Percentiles rank a stretch among this genome's conserved stretches.
These are phyloP conservation scores for Fusarium humuli DNA, from an alignment of 2,329 filamentous ascomycete species.

Conservation along the genomic window DNA sequence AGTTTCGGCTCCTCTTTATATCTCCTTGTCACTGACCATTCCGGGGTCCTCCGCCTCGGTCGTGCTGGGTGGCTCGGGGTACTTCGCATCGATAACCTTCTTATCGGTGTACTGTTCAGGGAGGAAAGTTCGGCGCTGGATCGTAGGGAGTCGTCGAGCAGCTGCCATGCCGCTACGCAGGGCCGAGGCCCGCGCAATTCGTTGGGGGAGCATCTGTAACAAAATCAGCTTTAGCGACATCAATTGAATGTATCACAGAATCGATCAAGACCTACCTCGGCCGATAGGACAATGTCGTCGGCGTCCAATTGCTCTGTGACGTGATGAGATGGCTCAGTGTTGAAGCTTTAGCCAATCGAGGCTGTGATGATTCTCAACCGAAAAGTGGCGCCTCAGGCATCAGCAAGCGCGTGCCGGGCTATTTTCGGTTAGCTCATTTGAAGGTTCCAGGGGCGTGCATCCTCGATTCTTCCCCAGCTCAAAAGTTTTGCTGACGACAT, in stretches of 20 bases:
- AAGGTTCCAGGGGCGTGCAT: slow-evolving; percentile 42
- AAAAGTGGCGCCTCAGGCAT: slow-evolving; percentile 52
- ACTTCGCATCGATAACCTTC: slow-evolving; percentile 64
- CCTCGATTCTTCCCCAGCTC: slow-evolving; percentile 49
- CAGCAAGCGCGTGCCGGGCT: slow-evolving; percentile 39
- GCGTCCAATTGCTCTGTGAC: slow-evolving; percentile 54
- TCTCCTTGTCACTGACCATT: slow-evolving; percentile 64
- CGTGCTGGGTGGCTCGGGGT: slow-evolving; percentile 59
- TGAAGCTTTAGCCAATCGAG: slow-evolving; percentile 49
- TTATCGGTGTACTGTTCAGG: slow-evolving; percentile 62
- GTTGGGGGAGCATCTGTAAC: slow-evolving; percentile 70
- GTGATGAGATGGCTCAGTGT: slow-evolving; percentile 47
- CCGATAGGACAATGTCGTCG: slow-evolving; percentile 47
- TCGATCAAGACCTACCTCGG: slow-evolving; percentile 46
- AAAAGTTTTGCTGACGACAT: slow-evolving; percentile 65
- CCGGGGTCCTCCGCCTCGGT: slow-evolving; percentile 73
- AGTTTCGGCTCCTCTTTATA: slow-evolving; percentile 22
- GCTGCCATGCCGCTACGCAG: slow-evolving; percentile 59
- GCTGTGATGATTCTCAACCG: slow-evolving; percentile 49
- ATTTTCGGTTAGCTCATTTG: slow-evolving; percentile 46
- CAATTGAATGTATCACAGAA: slow-evolving; percentile 14
- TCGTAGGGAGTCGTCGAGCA: slow-evolving; percentile 62
- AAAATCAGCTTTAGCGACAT: slow-evolving; percentile 20
- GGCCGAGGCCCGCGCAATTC: slow-evolving; percentile 64
- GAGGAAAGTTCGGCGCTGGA: slow-evolving; percentile 69